These are phyloP conservation scores for Aurifilum marmelostoma DNA, from an alignment of 2,329 filamentous ascomycete genomes.

Conservation along the genomic window DNA sequence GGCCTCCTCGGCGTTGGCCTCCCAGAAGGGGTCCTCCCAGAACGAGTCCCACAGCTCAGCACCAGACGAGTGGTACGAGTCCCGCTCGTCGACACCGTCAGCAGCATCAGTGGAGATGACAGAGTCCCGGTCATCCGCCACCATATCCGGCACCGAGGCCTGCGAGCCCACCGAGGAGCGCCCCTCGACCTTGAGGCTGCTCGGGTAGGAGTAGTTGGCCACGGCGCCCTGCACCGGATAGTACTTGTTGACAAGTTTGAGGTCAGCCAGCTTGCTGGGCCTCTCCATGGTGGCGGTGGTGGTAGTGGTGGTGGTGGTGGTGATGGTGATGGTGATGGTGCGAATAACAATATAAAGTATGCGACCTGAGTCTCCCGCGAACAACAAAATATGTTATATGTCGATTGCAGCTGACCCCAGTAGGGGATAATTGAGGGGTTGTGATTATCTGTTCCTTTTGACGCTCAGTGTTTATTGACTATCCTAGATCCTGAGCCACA, in stretches of 20 bases:
- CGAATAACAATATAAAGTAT: no score
- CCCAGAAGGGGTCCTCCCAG: slow-evolving; percentile 29
- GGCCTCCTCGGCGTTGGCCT: slow-evolving; percentile 13
- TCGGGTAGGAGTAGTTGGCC: slow-evolving; percentile 29
- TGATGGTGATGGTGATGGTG: background rate
- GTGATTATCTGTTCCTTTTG: background rate
- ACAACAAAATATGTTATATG: background rate
- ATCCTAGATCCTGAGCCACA: background rate
- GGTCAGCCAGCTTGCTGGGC: slow-evolving; percentile 24
- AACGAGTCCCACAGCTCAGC: slow-evolving; percentile 28
- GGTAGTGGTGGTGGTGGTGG: no score
- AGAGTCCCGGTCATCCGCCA: slow-evolving; percentile 26
- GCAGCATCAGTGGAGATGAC: slow-evolving; percentile 24
- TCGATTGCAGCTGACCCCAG: no score
- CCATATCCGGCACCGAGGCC: slow-evolving; percentile 27
- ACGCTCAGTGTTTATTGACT: background rate
- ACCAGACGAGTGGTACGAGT: slow-evolving; percentile 22
- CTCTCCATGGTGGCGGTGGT: slow-evolving; percentile 22
- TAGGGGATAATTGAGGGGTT: no score
- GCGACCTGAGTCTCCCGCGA: background rate
- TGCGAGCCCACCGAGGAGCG: slow-evolving; percentile 29
- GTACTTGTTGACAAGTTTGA: slow-evolving; percentile 29
- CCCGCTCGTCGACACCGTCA: slow-evolving; percentile 21
- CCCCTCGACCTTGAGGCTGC: slow-evolving; percentile 2
- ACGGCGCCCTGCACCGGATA: slow-evolving; percentile 18